Percentiles rank a stretch among this genome's conserved stretches.
These are phyloP conservation scores for Aspergillus fijiensis DNA, from an alignment of 2,329 filamentous ascomycete genomes.

Conservation along the genomic window DNA sequence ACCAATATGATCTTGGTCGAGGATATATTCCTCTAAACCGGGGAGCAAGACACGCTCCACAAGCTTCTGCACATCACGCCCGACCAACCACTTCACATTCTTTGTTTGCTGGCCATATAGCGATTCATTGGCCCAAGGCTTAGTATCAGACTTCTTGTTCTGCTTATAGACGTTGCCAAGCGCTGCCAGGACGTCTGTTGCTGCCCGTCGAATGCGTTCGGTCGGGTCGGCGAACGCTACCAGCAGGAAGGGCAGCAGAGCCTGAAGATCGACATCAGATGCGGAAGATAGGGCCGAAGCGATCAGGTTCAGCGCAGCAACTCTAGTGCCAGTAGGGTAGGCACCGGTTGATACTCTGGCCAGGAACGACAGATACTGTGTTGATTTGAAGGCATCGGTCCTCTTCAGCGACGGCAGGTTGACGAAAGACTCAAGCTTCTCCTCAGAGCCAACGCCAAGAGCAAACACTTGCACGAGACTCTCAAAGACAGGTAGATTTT, in stretches of 20 bases:
- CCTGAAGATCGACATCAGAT: slow-evolving; percentile 66
- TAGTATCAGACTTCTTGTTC: slow-evolving; percentile 43
- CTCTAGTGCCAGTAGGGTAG: slow-evolving; percentile 67
- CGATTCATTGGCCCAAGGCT: slow-evolving; percentile 59
- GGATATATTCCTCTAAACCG: slow-evolving; percentile 77
- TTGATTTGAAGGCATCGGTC: slow-evolving; percentile 54
- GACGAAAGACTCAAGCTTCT: slow-evolving; percentile 36
- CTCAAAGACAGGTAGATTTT: slow-evolving; percentile 36
- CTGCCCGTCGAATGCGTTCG: slow-evolving; percentile 72
- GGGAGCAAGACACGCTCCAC: slow-evolving; percentile 69
- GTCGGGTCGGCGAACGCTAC: slow-evolving; percentile 73
- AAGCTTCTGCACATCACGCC: slow-evolving; percentile 60
- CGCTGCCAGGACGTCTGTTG: slow-evolving; percentile 64
- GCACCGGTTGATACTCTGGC: slow-evolving; percentile 71
- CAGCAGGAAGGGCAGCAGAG: slow-evolving; percentile 77
- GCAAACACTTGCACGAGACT: slow-evolving; percentile 41
- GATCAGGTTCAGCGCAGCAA: slow-evolving; percentile 66
- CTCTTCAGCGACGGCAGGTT: slow-evolving; percentile 40
- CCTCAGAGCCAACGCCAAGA: slow-evolving; percentile 31
- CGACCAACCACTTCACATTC: slow-evolving; percentile 57
- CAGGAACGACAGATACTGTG: slow-evolving; percentile 74
- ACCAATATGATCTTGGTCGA: slow-evolving; percentile 71
- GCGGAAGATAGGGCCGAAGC: slow-evolving; percentile 56
- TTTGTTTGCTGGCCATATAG: slow-evolving; percentile 63
- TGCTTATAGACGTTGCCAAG: slow-evolving; percentile 54